Evolutionary conservation across 495 filamentous ascomycete genomes (phyloP).

Genomic region (Emericellopsis terricola): DNA sequence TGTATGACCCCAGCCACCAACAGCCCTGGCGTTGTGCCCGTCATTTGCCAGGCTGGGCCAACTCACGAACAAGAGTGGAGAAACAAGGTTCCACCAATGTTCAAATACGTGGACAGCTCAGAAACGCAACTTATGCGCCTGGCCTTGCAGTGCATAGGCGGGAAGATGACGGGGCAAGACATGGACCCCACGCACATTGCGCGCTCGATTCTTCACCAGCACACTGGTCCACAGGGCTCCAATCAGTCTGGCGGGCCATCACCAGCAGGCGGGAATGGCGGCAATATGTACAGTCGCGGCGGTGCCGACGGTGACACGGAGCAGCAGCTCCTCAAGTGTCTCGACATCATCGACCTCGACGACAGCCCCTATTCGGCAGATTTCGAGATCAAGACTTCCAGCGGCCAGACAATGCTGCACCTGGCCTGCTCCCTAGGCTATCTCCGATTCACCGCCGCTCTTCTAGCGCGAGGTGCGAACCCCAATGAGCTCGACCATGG

Average conservation of each 20-base stretch:
- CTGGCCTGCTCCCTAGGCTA: slow-evolving; percentile 61
- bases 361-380: slow-evolving; percentile 48
- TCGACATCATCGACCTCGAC: slow-evolving; percentile 64
- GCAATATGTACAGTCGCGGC: background rate
- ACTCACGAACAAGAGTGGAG: slow-evolving; percentile 17
- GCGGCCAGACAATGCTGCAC: slow-evolving; percentile 70
- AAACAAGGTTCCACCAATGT: slow-evolving; percentile 28
- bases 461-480: slow-evolving; percentile 65
- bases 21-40: slow-evolving; percentile 49
- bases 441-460: slow-evolving; percentile 58
- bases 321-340: slow-evolving; percentile 46
- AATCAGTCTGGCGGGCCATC: background rate
- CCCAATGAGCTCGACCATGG: slow-evolving; percentile 58
- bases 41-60: slow-evolving; percentile 45
- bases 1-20: slow-evolving; percentile 64
- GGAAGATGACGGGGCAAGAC: slow-evolving; percentile 34
- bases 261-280: too few species aligned
- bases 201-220: slow-evolving; percentile 30
- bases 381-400: slow-evolving; percentile 41
- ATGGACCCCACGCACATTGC: slow-evolving; percentile 34
- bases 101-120: slow-evolving; percentile 65
- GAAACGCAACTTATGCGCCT: slow-evolving; percentile 52
- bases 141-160: slow-evolving; percentile 36
- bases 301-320: slow-evolving; percentile 28
- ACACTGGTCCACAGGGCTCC: background rate